These are phyloP conservation scores for Paecilomyces sp. DNA, from an alignment of 2,329 filamentous ascomycete species.

Conservation along the genomic window DNA sequence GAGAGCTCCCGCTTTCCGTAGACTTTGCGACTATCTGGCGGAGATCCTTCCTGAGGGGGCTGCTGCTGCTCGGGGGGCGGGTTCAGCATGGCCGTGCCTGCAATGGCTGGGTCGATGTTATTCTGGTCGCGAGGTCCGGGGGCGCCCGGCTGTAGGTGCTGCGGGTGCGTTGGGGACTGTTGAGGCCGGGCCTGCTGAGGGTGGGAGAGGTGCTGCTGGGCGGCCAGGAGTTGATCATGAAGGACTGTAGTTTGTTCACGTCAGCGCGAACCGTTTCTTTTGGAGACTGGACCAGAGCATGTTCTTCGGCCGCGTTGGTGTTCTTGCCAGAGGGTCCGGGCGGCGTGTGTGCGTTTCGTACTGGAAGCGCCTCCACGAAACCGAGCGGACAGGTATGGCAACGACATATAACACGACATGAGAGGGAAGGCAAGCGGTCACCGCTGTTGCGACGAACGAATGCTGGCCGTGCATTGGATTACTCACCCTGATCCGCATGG, in stretches of 20 bases:
- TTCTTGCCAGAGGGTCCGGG: background rate
- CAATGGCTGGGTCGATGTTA: constrained; percentile 54
- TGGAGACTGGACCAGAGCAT: background rate
- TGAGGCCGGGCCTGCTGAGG: constrained; percentile 32
- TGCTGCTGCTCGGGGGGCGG: constrained; percentile 25
- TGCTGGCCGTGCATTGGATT: constrained; percentile 8
- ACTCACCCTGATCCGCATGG: constrained; percentile 40
- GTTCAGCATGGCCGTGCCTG: constrained; percentile 44
- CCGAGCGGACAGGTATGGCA: background rate
- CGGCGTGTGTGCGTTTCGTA: no score
- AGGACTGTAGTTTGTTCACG: constrained; percentile 41
- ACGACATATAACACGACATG: background rate
- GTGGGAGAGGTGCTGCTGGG: constrained; percentile 38
- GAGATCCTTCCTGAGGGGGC: constrained; percentile 13
- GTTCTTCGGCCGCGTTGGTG: background rate
- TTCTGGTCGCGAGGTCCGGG: constrained; percentile 42
- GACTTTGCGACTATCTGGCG: constrained; percentile 56
- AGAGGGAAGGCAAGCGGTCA: background rate
- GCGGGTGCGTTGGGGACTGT: constrained; percentile 35
- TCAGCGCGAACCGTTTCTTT: background rate
- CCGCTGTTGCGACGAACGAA: background rate
- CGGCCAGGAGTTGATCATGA: constrained; percentile 55
- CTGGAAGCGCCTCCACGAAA: background rate
- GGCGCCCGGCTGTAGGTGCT: constrained; percentile 31
- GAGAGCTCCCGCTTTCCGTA: constrained; percentile 77